Evolutionary conservation across 1,284 basidiomycete species (phyloP), one percentile per base, ranked within the genome.

Genomic region (Wolfiporia cocos): DNA sequence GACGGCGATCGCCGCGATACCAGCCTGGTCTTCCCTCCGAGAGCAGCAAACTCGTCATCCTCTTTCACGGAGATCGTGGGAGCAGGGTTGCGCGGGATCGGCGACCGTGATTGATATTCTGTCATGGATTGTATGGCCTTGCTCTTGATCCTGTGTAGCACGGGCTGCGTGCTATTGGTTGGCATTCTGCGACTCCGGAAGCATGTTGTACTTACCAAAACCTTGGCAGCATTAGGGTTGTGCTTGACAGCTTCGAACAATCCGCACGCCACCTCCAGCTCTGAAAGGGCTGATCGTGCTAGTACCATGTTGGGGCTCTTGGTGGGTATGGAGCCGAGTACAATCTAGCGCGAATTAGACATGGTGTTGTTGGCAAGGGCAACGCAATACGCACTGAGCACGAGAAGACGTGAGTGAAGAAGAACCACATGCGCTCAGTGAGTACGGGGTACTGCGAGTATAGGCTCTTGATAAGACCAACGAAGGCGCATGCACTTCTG

Each of bases 361-460:
- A 28, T 28, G 26, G n/a, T n/a, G n/a, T n/a, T n/a, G n/a, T n/a
- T n/a, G n/a, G n/a, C n/a, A n/a, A n/a, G n/a, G n/a, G n/a, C n/a
- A n/a, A 7, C 28, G 7, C 15, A 14, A 34, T 22, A 69, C 83
- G 52, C 59, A 84, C 81, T 24, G 81, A 71, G 53, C 81, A 83
- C 6, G 81, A 84, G 56, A 85, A 85, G 5, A 83, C 77, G 55
- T 84, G 80, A 4, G 78, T 81, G 51, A 82, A 82, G 39, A 81
- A 61, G 58, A 83, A 83, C 78, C 80, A 84, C 73, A 81, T 75
- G 34, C 81, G 70, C 55, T 82, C 79, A 5, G 78, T 77, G 42
- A 84, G 62, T 12, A 73, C 67, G 10, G 78, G 78, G 46, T 81
- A 73, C 50, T 81, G 78, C 43, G 77, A 77, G 59, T 74, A 77